Conservation (phyloP, 2,329 filamentous ascomycete species). For the Alternaria tenuissima region DNA sequence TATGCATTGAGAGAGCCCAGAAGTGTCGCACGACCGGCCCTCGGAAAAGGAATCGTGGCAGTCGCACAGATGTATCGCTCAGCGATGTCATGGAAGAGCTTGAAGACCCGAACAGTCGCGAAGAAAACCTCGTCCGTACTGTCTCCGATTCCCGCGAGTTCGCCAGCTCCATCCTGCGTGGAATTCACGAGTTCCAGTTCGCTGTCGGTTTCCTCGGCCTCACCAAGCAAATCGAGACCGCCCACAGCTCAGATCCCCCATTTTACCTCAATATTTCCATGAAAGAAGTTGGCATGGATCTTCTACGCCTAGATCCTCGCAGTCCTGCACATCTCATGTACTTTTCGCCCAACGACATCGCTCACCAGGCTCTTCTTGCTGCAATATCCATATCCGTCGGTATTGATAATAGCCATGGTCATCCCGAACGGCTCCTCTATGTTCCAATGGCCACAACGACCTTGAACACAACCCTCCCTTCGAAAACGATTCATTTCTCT, state of each 20-base stretch:
- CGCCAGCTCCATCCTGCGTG: slow-evolving; percentile 84
- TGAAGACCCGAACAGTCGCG: slow-evolving; percentile 70
- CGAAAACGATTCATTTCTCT: slow-evolving; percentile 86
- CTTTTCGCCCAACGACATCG: slow-evolving; percentile 89
- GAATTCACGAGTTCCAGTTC: slow-evolving; percentile 96
- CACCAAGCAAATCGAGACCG: slow-evolving; percentile 77
- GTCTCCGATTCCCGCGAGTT: slow-evolving; percentile 95
- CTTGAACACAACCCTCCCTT: slow-evolving; percentile 90
- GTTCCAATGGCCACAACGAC: slow-evolving; percentile 97
- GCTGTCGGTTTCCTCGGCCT: slow-evolving; percentile 90
- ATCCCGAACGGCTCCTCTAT: slow-evolving; percentile 87
- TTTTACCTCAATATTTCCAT: slow-evolving; percentile 87
- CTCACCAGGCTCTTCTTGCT: slow-evolving; percentile 91
- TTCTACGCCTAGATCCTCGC: slow-evolving; percentile 89
- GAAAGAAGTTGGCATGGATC: slow-evolving; percentile 94
- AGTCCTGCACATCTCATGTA: slow-evolving; percentile 98
- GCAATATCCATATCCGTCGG: slow-evolving; percentile 92
- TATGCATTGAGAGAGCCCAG: slow-evolving; percentile 66
- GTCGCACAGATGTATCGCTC: slow-evolving; percentile 68
- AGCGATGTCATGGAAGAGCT: slow-evolving; percentile 78
- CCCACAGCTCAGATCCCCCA: slow-evolving; percentile 72
- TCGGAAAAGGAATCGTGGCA: slow-evolving; percentile 31
- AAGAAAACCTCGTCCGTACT: slow-evolving; percentile 77
- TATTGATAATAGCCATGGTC: slow-evolving; percentile 86
- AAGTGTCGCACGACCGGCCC: slow-evolving; percentile 47